Percentiles rank a stretch among this genome's conserved stretches.
Evolutionary conservation across 345 rosid genomes (phyloP).

Genomic region (Rubroshorea leprosula): DNA sequence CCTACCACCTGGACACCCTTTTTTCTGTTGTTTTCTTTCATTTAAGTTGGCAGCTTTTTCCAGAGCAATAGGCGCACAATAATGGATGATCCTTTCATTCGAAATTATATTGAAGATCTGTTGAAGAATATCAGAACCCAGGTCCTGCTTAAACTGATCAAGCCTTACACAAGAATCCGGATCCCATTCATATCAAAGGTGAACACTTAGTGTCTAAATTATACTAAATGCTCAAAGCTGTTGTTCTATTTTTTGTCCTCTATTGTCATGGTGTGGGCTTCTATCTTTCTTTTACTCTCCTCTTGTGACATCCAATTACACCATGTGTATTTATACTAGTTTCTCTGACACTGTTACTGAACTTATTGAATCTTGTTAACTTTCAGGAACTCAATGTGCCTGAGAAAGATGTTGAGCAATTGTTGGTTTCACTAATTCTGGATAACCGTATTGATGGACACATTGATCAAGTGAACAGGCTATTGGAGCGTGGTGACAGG

Average conservation of each 20-base stretch:
- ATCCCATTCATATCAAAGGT: conserved; percentile 91
- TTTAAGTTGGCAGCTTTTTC: not conserved
- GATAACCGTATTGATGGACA: conserved; percentile 94
- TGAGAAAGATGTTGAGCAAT: conserved; percentile 88
- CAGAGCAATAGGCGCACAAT: conserved; percentile 92
- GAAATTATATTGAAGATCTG: conserved; percentile 95
- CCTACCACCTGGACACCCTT: not conserved
- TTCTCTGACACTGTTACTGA: too few species aligned
- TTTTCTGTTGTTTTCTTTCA: conserved; percentile 3
- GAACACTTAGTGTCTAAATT: too few species aligned
- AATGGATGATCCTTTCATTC: conserved; percentile 95
- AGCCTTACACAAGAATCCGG: conserved; percentile 89
- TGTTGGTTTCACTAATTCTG: conserved; percentile 79
- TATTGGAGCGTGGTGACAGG: conserved; percentile 90
- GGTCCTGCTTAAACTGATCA: conserved; percentile 93
- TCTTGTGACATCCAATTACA: not conserved
- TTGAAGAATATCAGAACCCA: conserved; percentile 97
- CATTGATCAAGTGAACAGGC: conserved; percentile 92
- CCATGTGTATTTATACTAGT: too few species aligned
- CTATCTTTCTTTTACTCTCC: not conserved
- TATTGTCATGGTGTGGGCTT: not conserved
- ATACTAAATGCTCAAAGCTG: too few species aligned
- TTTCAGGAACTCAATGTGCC: conserved; percentile 88
- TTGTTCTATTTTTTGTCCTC: not conserved
- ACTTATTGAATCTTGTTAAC: conserved; percentile 5